Conservation (phyloP, 305 asterid species). For the Petunia hybrid region DNA sequence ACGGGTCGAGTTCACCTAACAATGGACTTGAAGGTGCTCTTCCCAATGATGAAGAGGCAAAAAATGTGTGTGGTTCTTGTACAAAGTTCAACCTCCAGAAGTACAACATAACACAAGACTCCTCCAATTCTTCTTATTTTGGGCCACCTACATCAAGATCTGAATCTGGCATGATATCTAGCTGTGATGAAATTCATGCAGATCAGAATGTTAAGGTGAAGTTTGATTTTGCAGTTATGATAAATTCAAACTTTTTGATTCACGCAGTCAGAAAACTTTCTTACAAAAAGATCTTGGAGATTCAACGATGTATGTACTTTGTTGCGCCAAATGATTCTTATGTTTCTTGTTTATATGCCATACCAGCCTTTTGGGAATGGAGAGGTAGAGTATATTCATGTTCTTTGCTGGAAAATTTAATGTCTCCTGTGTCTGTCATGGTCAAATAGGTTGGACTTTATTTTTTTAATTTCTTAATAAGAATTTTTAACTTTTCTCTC, state of each 20-base stretch:
- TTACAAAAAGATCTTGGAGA: no score
- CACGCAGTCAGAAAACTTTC: no score
- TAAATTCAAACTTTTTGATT: neutral
- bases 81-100: neutral
- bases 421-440: no score
- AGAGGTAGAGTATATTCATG: no score
- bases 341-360: no score
- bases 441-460: no score
- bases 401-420: no score
- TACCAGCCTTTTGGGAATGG: no score
- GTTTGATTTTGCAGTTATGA: neutral
- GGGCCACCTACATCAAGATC: conserved; percentile 1
- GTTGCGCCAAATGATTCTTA: no score
- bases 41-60: conserved; percentile 6
- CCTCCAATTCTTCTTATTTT: neutral
- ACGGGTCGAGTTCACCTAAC: neutral
- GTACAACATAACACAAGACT: neutral
- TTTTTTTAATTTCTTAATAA: no score
- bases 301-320: no score
- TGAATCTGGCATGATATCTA: neutral
- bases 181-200: neutral
- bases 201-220: conserved; percentile 14
- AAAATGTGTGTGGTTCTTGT: neutral
- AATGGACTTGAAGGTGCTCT: neutral
- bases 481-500: no score